Evolutionary conservation across 768 basidiomycete species (phyloP), one percentile per base, ranked within the genome.

Genomic region (Naganishia antarctica): DNA sequence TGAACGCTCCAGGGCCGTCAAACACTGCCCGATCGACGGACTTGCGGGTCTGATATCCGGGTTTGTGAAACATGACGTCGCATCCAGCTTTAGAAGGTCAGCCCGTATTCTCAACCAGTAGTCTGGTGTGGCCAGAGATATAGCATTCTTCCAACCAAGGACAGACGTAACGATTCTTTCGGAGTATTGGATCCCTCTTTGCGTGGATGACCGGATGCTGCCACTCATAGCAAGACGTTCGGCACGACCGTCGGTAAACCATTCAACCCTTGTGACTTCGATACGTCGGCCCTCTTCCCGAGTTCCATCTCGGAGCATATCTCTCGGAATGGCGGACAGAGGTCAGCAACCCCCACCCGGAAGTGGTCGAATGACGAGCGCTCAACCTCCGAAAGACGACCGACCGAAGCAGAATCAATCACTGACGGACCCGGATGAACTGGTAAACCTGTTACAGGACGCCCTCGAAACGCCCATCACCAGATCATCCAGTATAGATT

Each of bases 221-320:
- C 37, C n/a, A 23, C 53, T 37, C 37, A 57, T 57, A 32, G 53
- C 53, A 57, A 57, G 53, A 57, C 53, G 53, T 40, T 57, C 53
- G 34, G n/a, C 26, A 40, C 53, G 53, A 57, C 53, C 53, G 53
- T 57, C 53, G n/a, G 7, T 26, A 6, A 6, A 23, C 13, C 53
- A 37, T n/a, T 31, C 50, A 31, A 37, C 11, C 2, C 31, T 57
- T 13, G n/a, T 21, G 23, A 26, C 21, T 25, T 41, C 21, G 13
- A 29, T 29, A 23, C 21, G 1, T 12, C 53, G 31, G 23, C 4
- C 32, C 15, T 11, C 34, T 9, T 57, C 37, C 6, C n/a, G 34
- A 23, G 16, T 25, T 25, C 21, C 21, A 37, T 9, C 21, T 15
- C n/a, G 7, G 11, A 40, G 5, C 11, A 40, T 41, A 23, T 34